phyloP scores from a whole-genome alignment of 1,139 yeast species.

The Suhomyces bribrorum region DNA sequence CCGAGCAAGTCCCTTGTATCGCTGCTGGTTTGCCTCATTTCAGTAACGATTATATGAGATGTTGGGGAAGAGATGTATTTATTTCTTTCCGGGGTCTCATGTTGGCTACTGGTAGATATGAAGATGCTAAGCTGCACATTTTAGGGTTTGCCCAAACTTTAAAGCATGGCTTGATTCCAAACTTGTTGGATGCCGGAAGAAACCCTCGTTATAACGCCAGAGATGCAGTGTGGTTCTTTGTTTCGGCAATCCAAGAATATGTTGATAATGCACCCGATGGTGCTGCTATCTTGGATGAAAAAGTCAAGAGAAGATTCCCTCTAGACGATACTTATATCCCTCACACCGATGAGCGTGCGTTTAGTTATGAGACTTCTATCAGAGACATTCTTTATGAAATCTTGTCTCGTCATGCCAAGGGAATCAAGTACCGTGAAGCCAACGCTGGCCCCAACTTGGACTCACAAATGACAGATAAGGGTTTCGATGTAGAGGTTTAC shows the following conservation, averaged over 20 bases:
- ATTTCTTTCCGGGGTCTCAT: conserved; percentile 82
- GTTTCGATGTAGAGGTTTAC: conserved; percentile 77
- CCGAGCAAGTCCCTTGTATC: conserved; percentile 64
- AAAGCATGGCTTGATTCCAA: conserved; percentile 94
- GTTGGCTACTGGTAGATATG: conserved; percentile 72
- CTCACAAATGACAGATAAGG: conserved; percentile 89
- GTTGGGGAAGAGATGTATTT: conserved; percentile 98
- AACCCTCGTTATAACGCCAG: conserved; percentile 95
- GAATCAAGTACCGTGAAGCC: conserved; percentile 88
- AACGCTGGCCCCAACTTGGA: conserved; percentile 90
- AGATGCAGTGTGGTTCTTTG: conserved; percentile 95
- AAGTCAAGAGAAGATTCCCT: conserved; percentile 84
- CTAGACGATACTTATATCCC: conserved; percentile 78
- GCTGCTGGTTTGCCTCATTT: conserved; percentile 98
- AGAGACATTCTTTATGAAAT: conserved; percentile 82
- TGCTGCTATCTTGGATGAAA: conserved; percentile 60
- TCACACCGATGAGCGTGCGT: conserved; percentile 72
- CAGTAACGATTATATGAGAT: conserved; percentile 86
- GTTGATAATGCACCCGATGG: conserved; percentile 71
- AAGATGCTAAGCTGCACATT: conserved; percentile 80
- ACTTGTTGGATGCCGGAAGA: conserved; percentile 85
- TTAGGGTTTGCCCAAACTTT: conserved; percentile 86
- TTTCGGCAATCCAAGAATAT: conserved; percentile 86
- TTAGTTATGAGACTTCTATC: conserved; percentile 66
- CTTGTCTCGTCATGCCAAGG: conserved; percentile 80